Conservation (phyloP, 345 rosid species). For the Eucalyptus marginata region DNA sequence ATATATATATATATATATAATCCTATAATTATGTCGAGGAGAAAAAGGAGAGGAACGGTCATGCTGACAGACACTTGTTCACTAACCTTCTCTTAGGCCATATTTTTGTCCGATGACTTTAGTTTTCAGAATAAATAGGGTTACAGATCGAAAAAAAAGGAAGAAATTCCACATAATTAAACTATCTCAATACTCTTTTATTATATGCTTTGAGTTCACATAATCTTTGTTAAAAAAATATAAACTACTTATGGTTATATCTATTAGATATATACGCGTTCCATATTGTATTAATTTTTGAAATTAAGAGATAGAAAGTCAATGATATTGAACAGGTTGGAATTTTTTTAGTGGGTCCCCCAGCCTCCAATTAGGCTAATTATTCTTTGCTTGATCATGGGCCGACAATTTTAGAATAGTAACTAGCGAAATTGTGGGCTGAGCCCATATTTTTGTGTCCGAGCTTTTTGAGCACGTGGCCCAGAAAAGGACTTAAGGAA, state of each 20-base stretch:
- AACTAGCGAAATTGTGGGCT: background rate
- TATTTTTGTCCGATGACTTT: background rate
- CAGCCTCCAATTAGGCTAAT: background rate
- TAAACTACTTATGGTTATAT: too few relatives aligned
- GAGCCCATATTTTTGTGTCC: background rate
- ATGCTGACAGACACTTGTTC: background rate
- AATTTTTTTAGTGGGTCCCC: background rate
- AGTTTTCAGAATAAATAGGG: background rate
- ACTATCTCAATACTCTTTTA: background rate
- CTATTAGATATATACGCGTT: background rate
- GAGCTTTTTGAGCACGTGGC: background rate
- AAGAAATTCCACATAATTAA: background rate
- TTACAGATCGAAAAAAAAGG: background rate
- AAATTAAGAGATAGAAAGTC: background rate
- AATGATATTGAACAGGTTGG: background rate
- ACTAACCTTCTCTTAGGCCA: background rate
- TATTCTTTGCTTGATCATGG: background rate
- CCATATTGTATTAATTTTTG: background rate
- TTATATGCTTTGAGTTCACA: background rate
- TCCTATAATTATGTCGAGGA: background rate
- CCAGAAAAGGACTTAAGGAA: background rate
- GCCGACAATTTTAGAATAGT: background rate
- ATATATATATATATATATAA: too few relatives aligned
- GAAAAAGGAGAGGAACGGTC: background rate
- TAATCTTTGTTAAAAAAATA: too few relatives aligned